A percentile compares a stretch with the other conserved stretches of the same genome.
Evolutionary conservation across 2,329 filamentous ascomycete genomes (phyloP).

Genomic region (Colletotrichum incanum): DNA sequence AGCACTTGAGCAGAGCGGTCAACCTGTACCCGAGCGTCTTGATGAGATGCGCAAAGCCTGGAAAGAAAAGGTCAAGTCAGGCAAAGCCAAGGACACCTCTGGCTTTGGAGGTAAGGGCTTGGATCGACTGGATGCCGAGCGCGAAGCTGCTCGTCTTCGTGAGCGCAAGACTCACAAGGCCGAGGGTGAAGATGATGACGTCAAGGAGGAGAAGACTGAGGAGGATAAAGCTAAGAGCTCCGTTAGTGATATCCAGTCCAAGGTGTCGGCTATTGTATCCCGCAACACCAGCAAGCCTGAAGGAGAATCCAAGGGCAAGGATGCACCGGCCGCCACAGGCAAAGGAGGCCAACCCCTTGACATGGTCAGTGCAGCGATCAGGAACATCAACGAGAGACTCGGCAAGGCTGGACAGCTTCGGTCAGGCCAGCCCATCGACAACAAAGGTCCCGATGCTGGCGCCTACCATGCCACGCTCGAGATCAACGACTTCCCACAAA

Average conservation of each 20-base stretch:
- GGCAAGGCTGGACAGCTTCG: constrained; percentile 92
- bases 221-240: constrained; percentile 81
- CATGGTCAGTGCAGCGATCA: constrained; percentile 91
- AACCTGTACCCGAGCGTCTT: constrained; percentile 81
- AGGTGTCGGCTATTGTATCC: constrained; percentile 70
- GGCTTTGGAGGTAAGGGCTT: constrained; percentile 97
- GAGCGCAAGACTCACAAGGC: constrained; percentile 93
- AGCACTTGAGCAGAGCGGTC: constrained; percentile 92
- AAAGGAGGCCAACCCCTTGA: constrained; percentile 78
- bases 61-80: constrained; percentile 91
- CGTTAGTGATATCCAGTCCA: constrained; percentile 75
- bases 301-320: constrained; percentile 53
- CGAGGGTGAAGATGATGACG: constrained; percentile 87
- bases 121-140: constrained; percentile 91
- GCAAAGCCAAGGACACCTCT: constrained; percentile 89
- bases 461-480: constrained; percentile 97
- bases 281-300: constrained; percentile 67
- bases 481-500: constrained; percentile 99
- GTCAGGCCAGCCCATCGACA: constrained; percentile 95
- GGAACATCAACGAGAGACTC: constrained; percentile 90
- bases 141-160: constrained; percentile 87
- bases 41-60: constrained; percentile 80
- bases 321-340: constrained; percentile 64
- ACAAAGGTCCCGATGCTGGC: constrained; percentile 97
- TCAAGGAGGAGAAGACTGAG: constrained; percentile 80